Base-by-base conservation (phyloP, 192 early-diverging fungal genomes). In the Gonapodya prolifera region DNA sequence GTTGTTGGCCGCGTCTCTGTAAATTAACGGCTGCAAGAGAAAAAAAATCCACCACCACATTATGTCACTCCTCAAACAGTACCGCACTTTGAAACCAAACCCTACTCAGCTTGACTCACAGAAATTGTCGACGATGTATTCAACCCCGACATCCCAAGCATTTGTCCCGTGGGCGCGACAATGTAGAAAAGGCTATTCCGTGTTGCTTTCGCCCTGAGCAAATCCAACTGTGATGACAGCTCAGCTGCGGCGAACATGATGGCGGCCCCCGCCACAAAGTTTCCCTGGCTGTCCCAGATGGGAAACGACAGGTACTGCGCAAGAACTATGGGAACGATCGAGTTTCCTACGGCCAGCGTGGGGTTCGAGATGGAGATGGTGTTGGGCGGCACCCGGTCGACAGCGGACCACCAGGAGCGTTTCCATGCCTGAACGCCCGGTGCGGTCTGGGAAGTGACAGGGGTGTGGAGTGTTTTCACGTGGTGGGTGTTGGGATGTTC, bases 11-110 rank as follows among this genome's bases (percentile, higher is more conserved):
- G 45, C 45, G 45, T 61, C 45, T 61, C 45, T 61, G 45, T 61
- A 61, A 61, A 61, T 61, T 23, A 61, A 61, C 45, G 45, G 45
- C 45, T 61, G 45, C 45, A 61, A 61, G 23, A 61, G 8, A 23
- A 61, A 61, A 61, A 61, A 16, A 61, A 16, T 23, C 8, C 23
- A 61, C 45, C 45, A 61, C 45, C 45, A 61, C 45, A 61, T 61
- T 61, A 61, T 61, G 45, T 61, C 45, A 61, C 45, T 61, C 45
- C 45, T 61, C 45, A 23, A 8, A n/a, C n/a, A n/a, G n/a, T n/a
- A n/a, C n/a, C n/a, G n/a, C n/a, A n/a, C n/a, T n/a, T n/a, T n/a
- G 45, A 61, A 61, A 61, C 45, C 45, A 61, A 61, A 61, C 45
- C 45, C 8, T 61, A 61, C 45, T 61, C 45, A 61, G 45, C 45